Conservation (phyloP, 169 alveolate genomes). For the Plasmodium chabaudi region DNA sequence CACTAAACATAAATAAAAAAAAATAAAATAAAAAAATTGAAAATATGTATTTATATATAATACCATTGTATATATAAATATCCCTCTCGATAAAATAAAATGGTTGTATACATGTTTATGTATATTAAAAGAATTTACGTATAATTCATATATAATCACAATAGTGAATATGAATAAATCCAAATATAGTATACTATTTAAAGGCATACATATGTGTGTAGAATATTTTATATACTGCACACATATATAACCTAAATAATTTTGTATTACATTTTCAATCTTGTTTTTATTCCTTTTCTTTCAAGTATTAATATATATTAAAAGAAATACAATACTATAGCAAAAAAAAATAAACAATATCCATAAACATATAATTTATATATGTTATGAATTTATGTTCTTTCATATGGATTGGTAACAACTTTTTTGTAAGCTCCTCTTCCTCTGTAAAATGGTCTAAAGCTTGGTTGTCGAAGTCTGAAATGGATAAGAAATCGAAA, state of each 20-base stretch:
- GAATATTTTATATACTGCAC: neutral
- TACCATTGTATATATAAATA: constrained; percentile 2
- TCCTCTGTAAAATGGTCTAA: constrained; percentile 76
- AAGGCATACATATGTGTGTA: neutral
- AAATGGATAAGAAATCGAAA: neutral
- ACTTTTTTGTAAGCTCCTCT: constrained; percentile 64
- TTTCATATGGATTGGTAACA: constrained; percentile 65
- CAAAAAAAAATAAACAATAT: constrained; percentile 11
- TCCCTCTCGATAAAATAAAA: neutral
- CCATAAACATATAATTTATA: constrained; percentile 14
- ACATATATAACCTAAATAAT: constrained; percentile 6
- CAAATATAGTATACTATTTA: constrained; percentile 11
- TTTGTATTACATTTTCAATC: neutral
- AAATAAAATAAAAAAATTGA: neutral
- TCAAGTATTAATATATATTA: neutral
- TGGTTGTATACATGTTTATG: neutral
- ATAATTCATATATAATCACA: neutral
- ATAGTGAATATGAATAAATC: constrained; percentile 4
- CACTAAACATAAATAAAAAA: neutral
- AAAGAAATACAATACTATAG: neutral
- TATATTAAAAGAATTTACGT: neutral
- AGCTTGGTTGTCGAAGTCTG: constrained; percentile 70
- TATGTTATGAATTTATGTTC: constrained; percentile 17
- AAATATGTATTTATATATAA: constrained; percentile 9
- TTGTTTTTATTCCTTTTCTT: constrained; percentile 2